Percentiles rank a stretch among this genome's conserved stretches.
These are phyloP conservation scores for Lasiodiplodia theobromae DNA, from an alignment of 2,329 filamentous ascomycete species.

Conservation along the genomic window DNA sequence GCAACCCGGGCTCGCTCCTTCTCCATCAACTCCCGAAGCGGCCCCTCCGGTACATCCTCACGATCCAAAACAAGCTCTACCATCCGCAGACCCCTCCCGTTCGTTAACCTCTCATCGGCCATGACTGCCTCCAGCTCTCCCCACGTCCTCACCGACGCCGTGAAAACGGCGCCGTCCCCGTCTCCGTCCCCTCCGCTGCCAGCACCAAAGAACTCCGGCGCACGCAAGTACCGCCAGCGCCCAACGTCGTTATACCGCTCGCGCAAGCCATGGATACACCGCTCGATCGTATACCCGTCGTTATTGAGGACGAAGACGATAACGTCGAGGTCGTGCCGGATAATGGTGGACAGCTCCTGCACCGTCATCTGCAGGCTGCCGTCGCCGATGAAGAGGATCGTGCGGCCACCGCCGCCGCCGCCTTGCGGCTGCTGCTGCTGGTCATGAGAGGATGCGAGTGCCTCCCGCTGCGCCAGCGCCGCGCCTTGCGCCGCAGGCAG, in stretches of 20 bases:
- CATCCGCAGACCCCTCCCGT: too few species aligned
- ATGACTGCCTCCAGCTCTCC: too few species aligned
- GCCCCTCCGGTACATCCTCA: conserved; percentile 42
- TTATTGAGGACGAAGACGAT: conserved; percentile 48
- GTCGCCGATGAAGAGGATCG: conserved; percentile 45
- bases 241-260: conserved; percentile 38
- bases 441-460: too few species aligned
- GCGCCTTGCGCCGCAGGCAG: conserved; percentile 64
- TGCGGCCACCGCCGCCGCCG: conserved; percentile 27
- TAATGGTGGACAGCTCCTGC: conserved; percentile 47
- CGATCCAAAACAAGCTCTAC: conserved; percentile 40
- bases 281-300: conserved; percentile 49
- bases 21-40: neutral
- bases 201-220: conserved; percentile 36
- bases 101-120: too few species aligned
- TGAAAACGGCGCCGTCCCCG: too few species aligned
- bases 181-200: too few species aligned
- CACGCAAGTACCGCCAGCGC: conserved; percentile 35
- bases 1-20: neutral
- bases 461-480: conserved; percentile 45
- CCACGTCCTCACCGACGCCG: too few species aligned
- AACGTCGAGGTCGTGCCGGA: conserved; percentile 42
- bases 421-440: neutral
- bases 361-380: conserved; percentile 49
- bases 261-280: conserved; percentile 45